Evolutionary conservation across 106 monocot genomes (phyloP), one percentile per base, ranked within the genome.

Genomic region (Dendrobium catenatum): DNA sequence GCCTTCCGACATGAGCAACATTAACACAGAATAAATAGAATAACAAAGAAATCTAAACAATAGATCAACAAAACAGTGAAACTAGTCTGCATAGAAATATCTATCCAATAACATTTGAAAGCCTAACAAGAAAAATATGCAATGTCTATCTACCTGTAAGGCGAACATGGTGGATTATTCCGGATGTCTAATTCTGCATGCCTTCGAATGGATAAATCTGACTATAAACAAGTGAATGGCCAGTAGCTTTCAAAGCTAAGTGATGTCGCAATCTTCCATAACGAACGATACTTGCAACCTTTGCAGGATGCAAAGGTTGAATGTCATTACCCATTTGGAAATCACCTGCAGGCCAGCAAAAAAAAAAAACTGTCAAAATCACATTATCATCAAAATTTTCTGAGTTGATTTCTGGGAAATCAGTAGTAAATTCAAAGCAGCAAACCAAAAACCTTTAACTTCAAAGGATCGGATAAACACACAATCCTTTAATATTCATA

Each of bases 111-210:
- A 31, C 9, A 68, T 68, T 26, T 68, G 1, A 11, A 70, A 4
- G 6, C 11, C 9, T 15, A 70, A 4, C 0, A 26, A 64, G 8
- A n/a, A 64, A 7, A 6, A 64, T 7, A n/a, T 19, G 18, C 7
- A 19, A 3, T 70, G 70, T 55, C n/a, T 10, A 0, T 19, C 9
- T 79, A 92, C 96, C 96, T 85, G 82, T 85, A 68, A 96, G 88
- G 26, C 85, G 90, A 81, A 92, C 96, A 87, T 93, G 96, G 80
- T 96, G 96, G 29, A 96, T 92, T 55, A 96, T 96, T 47, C 93
- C 96, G 47, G 96, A 96, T 17, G 93, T 88, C 76, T 94, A 96
- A 55, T 96, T 96, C 77, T 79, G 84, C 22, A 93, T 87, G 76
- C 91, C 94, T 74, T 87, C 80, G 79, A 90, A 96, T 11, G 93